Evolutionary conservation across 2,329 filamentous ascomycete genomes (phyloP).

Genomic region (Onygenales sp.): DNA sequence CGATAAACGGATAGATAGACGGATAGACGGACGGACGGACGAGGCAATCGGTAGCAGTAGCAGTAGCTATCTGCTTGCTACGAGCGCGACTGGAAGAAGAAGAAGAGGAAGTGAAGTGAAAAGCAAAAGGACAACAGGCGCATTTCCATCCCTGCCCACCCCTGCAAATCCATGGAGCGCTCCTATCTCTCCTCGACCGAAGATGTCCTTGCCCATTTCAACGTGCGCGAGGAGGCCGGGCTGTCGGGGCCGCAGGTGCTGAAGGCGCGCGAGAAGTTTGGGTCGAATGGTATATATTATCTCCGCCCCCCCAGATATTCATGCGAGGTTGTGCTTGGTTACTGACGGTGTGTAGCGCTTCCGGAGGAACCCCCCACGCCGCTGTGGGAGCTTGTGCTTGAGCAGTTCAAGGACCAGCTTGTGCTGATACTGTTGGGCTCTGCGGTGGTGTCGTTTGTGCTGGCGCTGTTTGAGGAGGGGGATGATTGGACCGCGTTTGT

Average conservation of each 20-base stretch:
- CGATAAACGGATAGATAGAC: too few relatives aligned
- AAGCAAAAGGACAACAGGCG: too few relatives aligned
- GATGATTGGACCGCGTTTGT: constrained; percentile 97
- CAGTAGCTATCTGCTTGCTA: too few relatives aligned
- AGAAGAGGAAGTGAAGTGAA: too few relatives aligned
- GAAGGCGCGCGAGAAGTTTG: constrained; percentile 39
- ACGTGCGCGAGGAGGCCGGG: constrained; percentile 41
- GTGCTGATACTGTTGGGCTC: constrained; percentile 91
- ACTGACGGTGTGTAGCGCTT: constrained; percentile 44
- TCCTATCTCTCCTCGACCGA: constrained; percentile 40
- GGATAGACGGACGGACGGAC: too few relatives aligned
- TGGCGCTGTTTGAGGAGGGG: constrained; percentile 86
- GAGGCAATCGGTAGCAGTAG: too few relatives aligned
- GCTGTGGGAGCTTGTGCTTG: constrained; percentile 89
- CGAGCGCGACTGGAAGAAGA: too few relatives aligned
- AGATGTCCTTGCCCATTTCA: constrained; percentile 44
- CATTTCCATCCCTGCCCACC: too few relatives aligned
- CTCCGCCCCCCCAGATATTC: neutral
- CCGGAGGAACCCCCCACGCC: constrained; percentile 91
- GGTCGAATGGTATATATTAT: constrained; percentile 42
- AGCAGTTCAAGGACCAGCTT: constrained; percentile 98
- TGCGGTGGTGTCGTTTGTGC: constrained; percentile 82
- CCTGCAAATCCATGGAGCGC: constrained; percentile 38
- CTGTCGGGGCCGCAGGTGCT: constrained; percentile 41
- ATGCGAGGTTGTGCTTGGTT: neutral